These are phyloP conservation scores for Pythium insidiosum DNA, from an alignment of 352 stramenopile species.

Conservation along the genomic window DNA sequence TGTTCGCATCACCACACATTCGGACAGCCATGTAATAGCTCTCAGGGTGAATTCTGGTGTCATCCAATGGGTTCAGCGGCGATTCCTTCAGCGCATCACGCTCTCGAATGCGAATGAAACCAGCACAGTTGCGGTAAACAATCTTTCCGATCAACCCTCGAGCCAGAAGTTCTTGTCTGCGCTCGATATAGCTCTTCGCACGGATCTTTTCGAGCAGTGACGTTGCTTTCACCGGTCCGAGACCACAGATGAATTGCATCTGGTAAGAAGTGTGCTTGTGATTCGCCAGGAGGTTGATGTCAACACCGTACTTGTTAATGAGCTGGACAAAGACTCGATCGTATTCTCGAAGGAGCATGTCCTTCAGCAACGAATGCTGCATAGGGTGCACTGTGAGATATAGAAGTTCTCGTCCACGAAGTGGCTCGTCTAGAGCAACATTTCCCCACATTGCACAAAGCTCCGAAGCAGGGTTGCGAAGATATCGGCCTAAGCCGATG, in stretches of 20 bases:
- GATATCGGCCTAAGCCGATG: constrained; percentile 69
- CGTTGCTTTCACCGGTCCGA: constrained; percentile 76
- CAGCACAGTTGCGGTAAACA: constrained; percentile 83
- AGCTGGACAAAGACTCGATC: constrained; percentile 81
- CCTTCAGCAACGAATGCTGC: constrained; percentile 82
- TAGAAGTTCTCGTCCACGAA: constrained; percentile 66
- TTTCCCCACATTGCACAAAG: constrained; percentile 84
- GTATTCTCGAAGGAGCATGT: constrained; percentile 79
- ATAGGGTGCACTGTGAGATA: constrained; percentile 84
- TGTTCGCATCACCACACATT: constrained; percentile 87
- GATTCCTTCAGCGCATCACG: constrained; percentile 77
- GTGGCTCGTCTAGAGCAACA: constrained; percentile 68
- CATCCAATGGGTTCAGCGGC: constrained; percentile 80
- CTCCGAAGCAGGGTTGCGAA: constrained; percentile 81
- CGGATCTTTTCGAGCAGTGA: constrained; percentile 78
- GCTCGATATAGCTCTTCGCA: constrained; percentile 80
- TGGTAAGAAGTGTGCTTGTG: constrained; percentile 85
- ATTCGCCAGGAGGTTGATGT: constrained; percentile 87
- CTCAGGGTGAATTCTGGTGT: constrained; percentile 84
- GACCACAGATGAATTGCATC: constrained; percentile 80
- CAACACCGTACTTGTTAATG: constrained; percentile 84
- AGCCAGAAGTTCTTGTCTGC: constrained; percentile 79
- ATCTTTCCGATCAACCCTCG: constrained; percentile 80
- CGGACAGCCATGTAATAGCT: constrained; percentile 91
- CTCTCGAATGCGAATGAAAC: constrained; percentile 84